phyloP scores from a whole-genome alignment of 176 grass and related monocot genomes.

The Carex pumila region DNA sequence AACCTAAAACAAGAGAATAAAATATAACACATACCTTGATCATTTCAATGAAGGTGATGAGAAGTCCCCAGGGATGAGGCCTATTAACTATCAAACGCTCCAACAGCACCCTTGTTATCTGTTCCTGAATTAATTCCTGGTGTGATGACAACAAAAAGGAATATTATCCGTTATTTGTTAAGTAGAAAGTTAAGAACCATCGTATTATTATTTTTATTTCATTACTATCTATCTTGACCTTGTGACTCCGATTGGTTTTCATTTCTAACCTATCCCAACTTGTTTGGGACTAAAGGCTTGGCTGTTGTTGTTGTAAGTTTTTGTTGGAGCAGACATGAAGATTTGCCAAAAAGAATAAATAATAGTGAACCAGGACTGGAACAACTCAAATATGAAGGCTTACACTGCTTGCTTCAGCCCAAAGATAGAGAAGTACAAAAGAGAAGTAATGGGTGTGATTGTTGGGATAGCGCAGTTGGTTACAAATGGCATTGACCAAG shows the following conservation, averaged over 20 bases:
- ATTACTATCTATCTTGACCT: too few relatives aligned
- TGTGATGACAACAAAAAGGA: slow-evolving; percentile 7
- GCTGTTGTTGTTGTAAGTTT: too few relatives aligned
- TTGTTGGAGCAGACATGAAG: not conserved
- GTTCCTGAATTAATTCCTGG: slow-evolving; percentile 91
- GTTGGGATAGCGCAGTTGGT: slow-evolving; percentile 89
- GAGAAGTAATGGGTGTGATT: slow-evolving; percentile 96
- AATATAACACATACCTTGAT: slow-evolving; percentile 57
- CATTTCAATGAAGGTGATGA: slow-evolving; percentile 90
- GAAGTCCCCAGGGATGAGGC: slow-evolving; percentile 93
- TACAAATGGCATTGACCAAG: slow-evolving; percentile 81
- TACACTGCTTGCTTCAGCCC: slow-evolving; percentile 73
- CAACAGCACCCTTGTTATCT: slow-evolving; percentile 90
- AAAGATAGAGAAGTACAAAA: slow-evolving; percentile 88
- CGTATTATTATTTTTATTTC: too few relatives aligned
- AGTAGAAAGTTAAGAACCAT: not conserved
- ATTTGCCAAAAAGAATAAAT: not conserved
- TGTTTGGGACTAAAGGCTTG: too few relatives aligned
- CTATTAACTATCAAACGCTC: slow-evolving; percentile 88
- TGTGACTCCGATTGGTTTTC: too few relatives aligned
- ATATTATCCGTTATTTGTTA: not conserved
- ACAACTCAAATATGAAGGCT: slow-evolving; percentile 17
- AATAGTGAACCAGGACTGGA: not conserved
- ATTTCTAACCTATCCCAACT: too few relatives aligned
- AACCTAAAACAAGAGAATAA: not conserved